Conservation (phyloP, 2,329 filamentous ascomycete genomes). For the Pleoardoris graminearum region DNA sequence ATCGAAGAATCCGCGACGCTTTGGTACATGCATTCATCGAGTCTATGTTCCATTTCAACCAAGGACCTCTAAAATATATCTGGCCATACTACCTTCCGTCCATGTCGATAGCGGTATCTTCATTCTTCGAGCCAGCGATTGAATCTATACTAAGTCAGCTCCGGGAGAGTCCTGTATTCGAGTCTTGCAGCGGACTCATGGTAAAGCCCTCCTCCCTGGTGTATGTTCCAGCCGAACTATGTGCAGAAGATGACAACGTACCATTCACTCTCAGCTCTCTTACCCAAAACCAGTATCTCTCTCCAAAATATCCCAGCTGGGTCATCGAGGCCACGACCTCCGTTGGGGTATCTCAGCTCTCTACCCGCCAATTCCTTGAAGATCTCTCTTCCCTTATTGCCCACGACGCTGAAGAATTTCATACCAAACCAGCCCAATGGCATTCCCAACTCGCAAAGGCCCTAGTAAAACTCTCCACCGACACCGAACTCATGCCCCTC, state of each 20-base stretch:
- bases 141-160: not conserved
- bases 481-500: not conserved
- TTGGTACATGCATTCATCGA: not conserved
- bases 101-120: not conserved
- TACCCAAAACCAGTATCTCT: conserved; percentile 1
- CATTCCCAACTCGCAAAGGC: not conserved
- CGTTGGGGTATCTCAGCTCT: not conserved
- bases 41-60: conserved; percentile 4
- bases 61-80: conserved; percentile 1
- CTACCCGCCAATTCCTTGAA: not conserved
- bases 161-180: not conserved
- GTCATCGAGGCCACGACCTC: conserved; percentile 1
- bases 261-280: not conserved
- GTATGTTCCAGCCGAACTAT: not conserved
- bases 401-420: not conserved
- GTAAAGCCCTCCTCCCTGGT: not conserved
- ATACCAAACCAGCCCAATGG: not conserved
- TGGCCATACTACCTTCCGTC: conserved; percentile 10
- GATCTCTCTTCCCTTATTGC: not conserved
- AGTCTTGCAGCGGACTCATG: not conserved
- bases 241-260: not conserved
- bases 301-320: not conserved
- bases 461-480: not conserved
- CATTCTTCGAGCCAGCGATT: conserved; percentile 6
- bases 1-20: not conserved